Evolutionary conservation across 179 eudicot genomes (phyloP), one percentile per base, ranked within the genome.

Genomic region (Monotropa hypopitys): DNA sequence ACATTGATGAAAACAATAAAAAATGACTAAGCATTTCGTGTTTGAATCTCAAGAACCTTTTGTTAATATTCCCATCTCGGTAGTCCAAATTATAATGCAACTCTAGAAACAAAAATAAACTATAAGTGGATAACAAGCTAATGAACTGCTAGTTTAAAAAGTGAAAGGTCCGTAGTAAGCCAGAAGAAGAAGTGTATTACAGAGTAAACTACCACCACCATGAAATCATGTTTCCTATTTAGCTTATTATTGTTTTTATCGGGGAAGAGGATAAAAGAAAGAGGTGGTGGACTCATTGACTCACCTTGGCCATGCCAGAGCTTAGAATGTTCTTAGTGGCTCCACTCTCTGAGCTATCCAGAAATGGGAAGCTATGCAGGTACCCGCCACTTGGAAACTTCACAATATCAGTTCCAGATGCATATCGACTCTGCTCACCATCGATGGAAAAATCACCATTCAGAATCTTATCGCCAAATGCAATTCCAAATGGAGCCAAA

Each of bases 331-430:
- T 93, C 83, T 95, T 96, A 69, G 98, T 82, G 62, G 95, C 87
- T 74, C 90, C 91, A 76, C 90, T 84, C 77, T 91, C 97, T 74
- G 97, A 91, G 84, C 92, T 91, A 85, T 93, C 97, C 21, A 88
- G 77, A 80, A 93, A 90, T 74, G 97, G 92, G 83, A 93, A 95
- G 80, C 94, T 88, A 78, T 95, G 99, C 74, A 93, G 83, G 80
- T 95, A 93, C 71, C 99, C 99, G 80, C 94, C 98, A 45, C 86
- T 83, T 40, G 99, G 98, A 80, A 95, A 95, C 87, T 84, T 88
- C 75, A 88, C 77, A 75, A 95, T 91, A 80, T 95, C 88, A 67
- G 97, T 88, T 81, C 99, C 98, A 67, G 98, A 93, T 9, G 99
- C 98, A 85, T 93, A 95, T 56, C 97, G 88, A 77, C 86, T 91